Percentiles rank a stretch among this genome's conserved stretches.
phyloP scores from a whole-genome alignment of 164 flowering plant species.

The Chimonanthus salicifolius region DNA sequence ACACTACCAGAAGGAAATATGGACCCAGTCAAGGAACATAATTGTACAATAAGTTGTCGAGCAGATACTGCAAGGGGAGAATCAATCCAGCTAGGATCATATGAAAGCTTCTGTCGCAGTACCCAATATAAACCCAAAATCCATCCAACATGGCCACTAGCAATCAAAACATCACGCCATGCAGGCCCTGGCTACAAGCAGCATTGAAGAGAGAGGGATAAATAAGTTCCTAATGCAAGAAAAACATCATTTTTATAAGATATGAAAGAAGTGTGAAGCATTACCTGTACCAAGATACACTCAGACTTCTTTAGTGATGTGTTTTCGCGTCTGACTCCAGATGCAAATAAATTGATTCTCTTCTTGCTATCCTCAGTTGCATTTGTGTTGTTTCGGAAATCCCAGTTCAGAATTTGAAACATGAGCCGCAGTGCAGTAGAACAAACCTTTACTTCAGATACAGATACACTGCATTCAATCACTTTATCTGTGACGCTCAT shows the following conservation, averaged over 20 bases:
- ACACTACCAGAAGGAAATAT: conserved; percentile 78
- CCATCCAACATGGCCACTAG: conserved; percentile 84
- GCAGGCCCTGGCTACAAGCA: conserved; percentile 74
- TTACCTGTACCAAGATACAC: conserved; percentile 76
- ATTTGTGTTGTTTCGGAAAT: conserved; percentile 42
- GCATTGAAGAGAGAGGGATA: conserved; percentile 7
- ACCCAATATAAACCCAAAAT: conserved; percentile 68
- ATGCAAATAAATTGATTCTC: conserved; percentile 35
- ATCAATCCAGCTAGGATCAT: conserved; percentile 72
- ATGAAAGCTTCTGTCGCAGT: conserved; percentile 61
- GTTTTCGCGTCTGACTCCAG: conserved; percentile 35
- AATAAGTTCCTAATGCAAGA: not conserved
- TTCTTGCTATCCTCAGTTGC: conserved; percentile 27
- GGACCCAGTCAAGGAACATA: conserved; percentile 78
- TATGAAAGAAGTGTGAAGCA: not conserved
- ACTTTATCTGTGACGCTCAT: conserved; percentile 54
- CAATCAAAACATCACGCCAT: conserved; percentile 70
- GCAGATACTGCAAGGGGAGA: conserved; percentile 92
- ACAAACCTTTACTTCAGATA: conserved; percentile 74
- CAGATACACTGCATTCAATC: conserved; percentile 44
- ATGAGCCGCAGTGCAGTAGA: conserved; percentile 74
- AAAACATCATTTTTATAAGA: not conserved
- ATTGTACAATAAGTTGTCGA: conserved; percentile 76
- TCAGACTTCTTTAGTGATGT: conserved; percentile 45
- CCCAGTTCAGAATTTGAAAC: conserved; percentile 92